Conservation (phyloP, 1,139 yeast genomes). For the Suhomyces coccinellae region DNA sequence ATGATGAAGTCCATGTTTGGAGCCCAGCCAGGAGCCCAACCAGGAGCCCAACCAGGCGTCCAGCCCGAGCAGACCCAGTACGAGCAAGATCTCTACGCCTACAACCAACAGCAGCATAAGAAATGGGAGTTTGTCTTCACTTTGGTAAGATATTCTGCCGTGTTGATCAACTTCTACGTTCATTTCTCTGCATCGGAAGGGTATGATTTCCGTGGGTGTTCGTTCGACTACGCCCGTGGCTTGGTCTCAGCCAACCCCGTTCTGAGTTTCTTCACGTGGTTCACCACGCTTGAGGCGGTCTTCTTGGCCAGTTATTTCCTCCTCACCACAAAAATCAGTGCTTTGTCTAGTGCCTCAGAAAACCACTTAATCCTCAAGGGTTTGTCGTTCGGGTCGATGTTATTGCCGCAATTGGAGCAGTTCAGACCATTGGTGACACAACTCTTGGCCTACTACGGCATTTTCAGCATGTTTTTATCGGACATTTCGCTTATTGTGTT, state of each 20-base stretch:
- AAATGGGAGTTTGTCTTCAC: constrained; percentile 35
- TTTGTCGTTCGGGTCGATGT: constrained; percentile 35
- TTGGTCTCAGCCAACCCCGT: constrained; percentile 17
- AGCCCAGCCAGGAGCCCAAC: constrained; percentile 6
- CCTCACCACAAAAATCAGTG: constrained; percentile 28
- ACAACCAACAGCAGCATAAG: constrained; percentile 36
- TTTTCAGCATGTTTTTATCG: constrained; percentile 38
- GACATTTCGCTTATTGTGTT: constrained; percentile 42
- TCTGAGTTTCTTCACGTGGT: constrained; percentile 29
- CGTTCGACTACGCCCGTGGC: constrained; percentile 31
- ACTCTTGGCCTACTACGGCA: constrained; percentile 40
- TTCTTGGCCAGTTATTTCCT: constrained; percentile 38
- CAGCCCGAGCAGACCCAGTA: constrained; percentile 25
- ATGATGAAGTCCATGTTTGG: constrained; percentile 32
- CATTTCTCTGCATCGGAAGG: constrained; percentile 26
- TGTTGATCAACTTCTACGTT: constrained; percentile 35
- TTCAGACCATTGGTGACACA: constrained; percentile 32
- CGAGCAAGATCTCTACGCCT: constrained; percentile 31
- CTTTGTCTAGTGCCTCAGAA: constrained; percentile 25
- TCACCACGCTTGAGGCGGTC: constrained; percentile 36
- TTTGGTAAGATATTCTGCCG: constrained; percentile 29
- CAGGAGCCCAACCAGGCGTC: constrained; percentile 14
- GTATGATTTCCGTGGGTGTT: constrained; percentile 32
- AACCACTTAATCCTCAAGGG: constrained; percentile 33
- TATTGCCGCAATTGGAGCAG: constrained; percentile 36